Conservation (phyloP, 257 asterid genomes). For the Striga asiatica region DNA sequence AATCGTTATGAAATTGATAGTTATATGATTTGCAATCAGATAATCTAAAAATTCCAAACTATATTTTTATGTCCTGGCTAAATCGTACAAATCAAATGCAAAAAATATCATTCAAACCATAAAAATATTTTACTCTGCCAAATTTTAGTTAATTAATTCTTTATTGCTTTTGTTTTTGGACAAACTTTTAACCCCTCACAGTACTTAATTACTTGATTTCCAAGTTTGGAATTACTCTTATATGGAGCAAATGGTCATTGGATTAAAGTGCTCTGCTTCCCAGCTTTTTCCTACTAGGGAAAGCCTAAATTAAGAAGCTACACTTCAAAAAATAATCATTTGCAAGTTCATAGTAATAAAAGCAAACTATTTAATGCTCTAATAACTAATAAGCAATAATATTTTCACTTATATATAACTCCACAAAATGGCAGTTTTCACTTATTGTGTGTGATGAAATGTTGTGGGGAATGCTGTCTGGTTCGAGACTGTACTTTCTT, state of each 20-base stretch:
- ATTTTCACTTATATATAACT: too few species aligned
- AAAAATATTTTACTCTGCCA: too few species aligned
- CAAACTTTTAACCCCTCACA: constrained; percentile 2
- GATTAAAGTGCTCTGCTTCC: constrained; percentile 15
- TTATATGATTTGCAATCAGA: too few species aligned
- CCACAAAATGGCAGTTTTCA: too few species aligned
- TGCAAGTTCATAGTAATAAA: constrained; percentile 1
- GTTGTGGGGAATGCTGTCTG: neutral
- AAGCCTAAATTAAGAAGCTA: constrained; percentile 13
- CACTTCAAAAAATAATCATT: constrained; percentile 9
- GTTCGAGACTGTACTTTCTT: neutral
- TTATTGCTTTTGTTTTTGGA: neutral
- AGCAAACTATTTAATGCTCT: neutral
- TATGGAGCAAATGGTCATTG: constrained; percentile 12
- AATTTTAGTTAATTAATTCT: neutral
- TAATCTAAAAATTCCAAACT: too few species aligned
- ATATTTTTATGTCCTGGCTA: too few species aligned
- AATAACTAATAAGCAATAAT: neutral
- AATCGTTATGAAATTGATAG: too few species aligned
- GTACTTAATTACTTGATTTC: constrained; percentile 19
- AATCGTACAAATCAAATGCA: too few species aligned
- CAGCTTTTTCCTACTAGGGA: constrained; percentile 19
- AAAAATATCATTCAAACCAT: too few species aligned
- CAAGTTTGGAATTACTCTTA: constrained; percentile 27
- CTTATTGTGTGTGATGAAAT: neutral